A percentile compares a stretch with the other conserved stretches of the same genome.
Conservation (phyloP, 2,329 filamentous ascomycete genomes). For the Stromatinia cepivora region DNA sequence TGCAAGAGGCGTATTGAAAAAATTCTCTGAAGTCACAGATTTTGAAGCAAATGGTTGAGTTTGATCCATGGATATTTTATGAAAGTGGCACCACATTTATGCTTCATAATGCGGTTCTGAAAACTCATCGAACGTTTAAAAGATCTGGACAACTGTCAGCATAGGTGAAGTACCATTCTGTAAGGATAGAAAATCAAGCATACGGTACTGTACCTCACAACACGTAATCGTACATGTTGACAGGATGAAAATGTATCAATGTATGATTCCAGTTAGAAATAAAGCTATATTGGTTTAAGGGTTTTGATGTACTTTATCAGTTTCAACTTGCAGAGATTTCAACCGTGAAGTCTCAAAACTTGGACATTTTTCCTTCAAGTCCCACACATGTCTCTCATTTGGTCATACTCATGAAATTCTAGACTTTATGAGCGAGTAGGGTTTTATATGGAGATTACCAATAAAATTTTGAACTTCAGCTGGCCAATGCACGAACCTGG, state of each 20-base stretch:
- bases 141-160: conserved; percentile 5
- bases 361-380: not conserved
- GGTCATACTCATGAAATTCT: conserved; percentile 9
- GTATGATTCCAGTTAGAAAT: not conserved
- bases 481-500: conserved; percentile 19
- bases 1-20: not conserved
- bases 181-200: not conserved
- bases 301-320: conserved; percentile 5
- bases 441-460: conserved; percentile 16
- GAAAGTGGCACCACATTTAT: not conserved
- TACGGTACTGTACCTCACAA: conserved; percentile 11
- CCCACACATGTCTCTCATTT: conserved; percentile 13
- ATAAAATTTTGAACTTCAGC: not conserved
- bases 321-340: conserved; percentile 19
- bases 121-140: not conserved
- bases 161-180: not conserved
- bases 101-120: not conserved
- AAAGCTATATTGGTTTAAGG: not conserved
- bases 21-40: not conserved
- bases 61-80: not conserved
- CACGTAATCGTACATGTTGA: conserved; percentile 17
- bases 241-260: not conserved
- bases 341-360: conserved; percentile 10
- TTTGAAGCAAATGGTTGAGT: not conserved
- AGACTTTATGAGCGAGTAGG: not conserved